These are phyloP conservation scores for Lepidium sativum DNA, from an alignment of 345 rosid genomes.

Conservation along the genomic window DNA sequence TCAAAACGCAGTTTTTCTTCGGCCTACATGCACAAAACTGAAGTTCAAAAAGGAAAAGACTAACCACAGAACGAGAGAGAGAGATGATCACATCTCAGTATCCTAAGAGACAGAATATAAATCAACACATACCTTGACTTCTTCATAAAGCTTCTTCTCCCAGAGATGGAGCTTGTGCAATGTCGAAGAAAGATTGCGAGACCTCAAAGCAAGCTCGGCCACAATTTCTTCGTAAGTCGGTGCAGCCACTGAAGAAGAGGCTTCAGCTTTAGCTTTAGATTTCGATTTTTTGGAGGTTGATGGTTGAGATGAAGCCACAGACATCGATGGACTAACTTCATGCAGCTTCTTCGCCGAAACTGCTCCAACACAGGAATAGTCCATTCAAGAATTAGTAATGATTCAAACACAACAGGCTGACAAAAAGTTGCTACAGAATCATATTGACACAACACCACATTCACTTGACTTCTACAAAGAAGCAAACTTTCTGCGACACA, in stretches of 20 bases:
- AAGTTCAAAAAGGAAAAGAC: background rate
- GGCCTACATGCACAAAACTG: slow-evolving; percentile 35
- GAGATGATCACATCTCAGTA: background rate
- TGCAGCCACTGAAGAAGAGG: slow-evolving; percentile 23
- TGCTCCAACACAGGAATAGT: slow-evolving; percentile 28
- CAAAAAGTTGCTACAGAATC: background rate
- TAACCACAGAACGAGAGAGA: background rate
- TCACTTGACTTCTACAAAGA: background rate
- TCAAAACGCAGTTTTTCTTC: slow-evolving; percentile 77
- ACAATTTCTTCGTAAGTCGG: slow-evolving; percentile 39
- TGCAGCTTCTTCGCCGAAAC: slow-evolving; percentile 49
- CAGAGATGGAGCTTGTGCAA: slow-evolving; percentile 75
- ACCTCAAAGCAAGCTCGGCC: slow-evolving; percentile 59
- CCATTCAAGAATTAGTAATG: background rate
- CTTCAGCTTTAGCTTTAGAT: slow-evolving; percentile 5
- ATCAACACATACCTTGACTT: slow-evolving; percentile 67
- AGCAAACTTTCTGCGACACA: background rate
- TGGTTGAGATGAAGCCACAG: slow-evolving; percentile 40
- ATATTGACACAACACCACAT: background rate
- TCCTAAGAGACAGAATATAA: background rate
- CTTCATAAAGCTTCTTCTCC: slow-evolving; percentile 86
- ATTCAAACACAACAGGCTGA: background rate
- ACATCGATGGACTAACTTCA: slow-evolving; percentile 41
- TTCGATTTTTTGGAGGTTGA: slow-evolving; percentile 43
- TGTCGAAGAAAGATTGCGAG: slow-evolving; percentile 74